phyloP scores from a whole-genome alignment of 345 rosid genomes.

The Euphorbia pulcherrima region DNA sequence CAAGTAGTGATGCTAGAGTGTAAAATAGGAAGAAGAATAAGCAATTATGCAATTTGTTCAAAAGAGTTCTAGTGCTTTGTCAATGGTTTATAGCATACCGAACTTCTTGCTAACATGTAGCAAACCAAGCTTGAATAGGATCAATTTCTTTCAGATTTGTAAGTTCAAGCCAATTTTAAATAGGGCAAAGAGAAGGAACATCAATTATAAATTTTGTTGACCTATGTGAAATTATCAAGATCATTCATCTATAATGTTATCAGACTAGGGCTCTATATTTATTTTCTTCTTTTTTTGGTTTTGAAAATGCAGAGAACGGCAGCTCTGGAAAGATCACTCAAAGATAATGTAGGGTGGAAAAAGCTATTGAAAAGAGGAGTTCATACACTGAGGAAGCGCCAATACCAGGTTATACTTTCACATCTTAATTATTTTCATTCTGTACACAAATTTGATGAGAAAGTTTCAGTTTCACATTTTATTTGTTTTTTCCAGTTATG shows the following conservation, averaged over 20 bases:
- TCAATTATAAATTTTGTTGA: not conserved
- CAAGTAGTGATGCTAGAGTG: too few relatives aligned
- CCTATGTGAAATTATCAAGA: not conserved
- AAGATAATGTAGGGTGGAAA: constrained; percentile 60
- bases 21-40: too few relatives aligned
- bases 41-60: too few relatives aligned
- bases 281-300: not conserved
- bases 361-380: constrained; percentile 65
- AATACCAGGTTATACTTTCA: constrained; percentile 58
- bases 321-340: constrained; percentile 53
- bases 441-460: constrained; percentile 8
- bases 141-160: too few relatives aligned
- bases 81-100: too few relatives aligned
- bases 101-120: too few relatives aligned
- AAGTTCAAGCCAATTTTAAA: too few relatives aligned
- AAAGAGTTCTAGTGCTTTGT: too few relatives aligned
- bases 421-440: not conserved
- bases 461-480: constrained; percentile 23
- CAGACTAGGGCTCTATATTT: not conserved
- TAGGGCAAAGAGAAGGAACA: not conserved
- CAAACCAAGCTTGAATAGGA: too few relatives aligned
- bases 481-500: constrained; percentile 46
- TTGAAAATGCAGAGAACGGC: constrained; percentile 39
- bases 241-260: not conserved
- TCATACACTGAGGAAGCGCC: constrained; percentile 56